Evolutionary conservation across 148 eudicot genomes (phyloP), one percentile per base, ranked within the genome.

Genomic region (Heliosperma pusillum): DNA sequence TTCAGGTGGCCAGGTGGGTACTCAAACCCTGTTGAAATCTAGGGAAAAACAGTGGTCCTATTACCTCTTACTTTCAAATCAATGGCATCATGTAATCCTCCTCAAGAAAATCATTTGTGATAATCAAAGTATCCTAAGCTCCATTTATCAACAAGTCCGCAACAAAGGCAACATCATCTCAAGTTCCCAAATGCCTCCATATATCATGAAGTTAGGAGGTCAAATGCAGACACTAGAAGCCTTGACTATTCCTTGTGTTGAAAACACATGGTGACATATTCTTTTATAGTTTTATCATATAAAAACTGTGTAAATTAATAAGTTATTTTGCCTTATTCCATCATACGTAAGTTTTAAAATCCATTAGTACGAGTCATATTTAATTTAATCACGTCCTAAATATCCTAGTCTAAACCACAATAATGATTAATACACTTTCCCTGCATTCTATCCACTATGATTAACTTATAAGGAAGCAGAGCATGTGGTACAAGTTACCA

Each of bases 401-500:
- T 3, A 36, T 36, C 42, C 42, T 36, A 36, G 42, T 36, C 42
- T 36, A 36, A 36, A 1, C 42, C 42, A 36, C 42, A 36, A 6
- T 9, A 36, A 6, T 9, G 24, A 21, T 1, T 59, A 36, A 36
- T 10, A 59, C 26, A 59, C 63, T 20, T 59, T 59, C 63, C 29
- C 63, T 7, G 1, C 36, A 61, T 21, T n/a, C 7, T 36, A 27
- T 40, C 50, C 22, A 61, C 56, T 19, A 72, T 16, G 53, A 60
- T 8, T 24, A 44, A 33, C 22, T 24, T 19, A 36, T 63, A 2
- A 8, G 65, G 66, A 60, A 62, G 26, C 59, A 26, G 24, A 64
- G 17, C 75, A 71, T 70, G 72, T 78, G 80, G 64, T 53, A 63
- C 13, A 71, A 77, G 59, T 45, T 42, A 56, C 72, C 77, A 36